Evolutionary conservation across 371 early-diverging fungal species (phyloP), one percentile per base, ranked within the genome.

Genomic region (Encephalitozoon hellem): DNA sequence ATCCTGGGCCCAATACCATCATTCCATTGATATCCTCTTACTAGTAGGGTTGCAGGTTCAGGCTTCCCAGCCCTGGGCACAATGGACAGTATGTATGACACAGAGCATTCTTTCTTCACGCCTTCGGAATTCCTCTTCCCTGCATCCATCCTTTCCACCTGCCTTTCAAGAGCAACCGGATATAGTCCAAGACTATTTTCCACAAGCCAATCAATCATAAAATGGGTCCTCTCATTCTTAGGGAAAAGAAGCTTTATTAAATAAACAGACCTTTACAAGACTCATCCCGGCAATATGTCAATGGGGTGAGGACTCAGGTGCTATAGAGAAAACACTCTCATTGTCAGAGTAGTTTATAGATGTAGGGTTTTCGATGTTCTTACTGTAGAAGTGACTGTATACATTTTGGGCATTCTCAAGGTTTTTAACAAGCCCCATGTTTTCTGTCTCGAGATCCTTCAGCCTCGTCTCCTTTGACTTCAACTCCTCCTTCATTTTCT

Each of bases 341-440:
- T 47, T 47, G 38, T 78, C 76, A 0, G 52, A 39, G 73, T 66
- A 59, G 4, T 45, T 32, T 2, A n/a, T 15, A 21, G 38, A 25
- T 18, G n/a, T 34, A 18, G 73, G 55, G 34, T 51, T 77, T n/a
- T 77, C 77, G 5, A 73, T 45, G 38, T 81, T 80, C 67, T 82
- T 81, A 26, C 39, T 74, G 65, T 79, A 82, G 53, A 84, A 84
- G 69, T 84, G 84, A 42, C 76, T 77, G 67, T 84, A 84, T 28
- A 86, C 84, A 77, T 77, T 81, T 43, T 84, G 82, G 9, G 84
- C 78, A 74, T 82, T 83, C 38, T 86, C 86, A 45, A 86, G 70
- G 38, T 79, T 74, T 34, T 81, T 83, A 9, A 49, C 72, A 25
- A 86, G 64, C 47, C 28, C 45, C 38, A 49, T 72, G 18, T 83